These are phyloP conservation scores for Myxozyma vanderwaltii DNA, from an alignment of 805 yeast genomes.

Conservation along the genomic window DNA sequence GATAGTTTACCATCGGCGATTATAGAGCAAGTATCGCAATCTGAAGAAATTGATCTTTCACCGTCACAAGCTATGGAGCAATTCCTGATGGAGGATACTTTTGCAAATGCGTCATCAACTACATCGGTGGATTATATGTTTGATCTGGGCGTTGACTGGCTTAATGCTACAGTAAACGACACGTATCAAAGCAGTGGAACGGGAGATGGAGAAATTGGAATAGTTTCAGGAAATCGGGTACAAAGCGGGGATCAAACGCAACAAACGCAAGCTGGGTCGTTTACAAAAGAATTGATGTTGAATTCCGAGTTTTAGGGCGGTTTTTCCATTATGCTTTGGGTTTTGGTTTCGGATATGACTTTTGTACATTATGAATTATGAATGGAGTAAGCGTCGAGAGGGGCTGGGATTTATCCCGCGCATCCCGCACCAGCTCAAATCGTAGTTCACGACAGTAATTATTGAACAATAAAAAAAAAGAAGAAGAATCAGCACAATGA, in stretches of 20 bases:
- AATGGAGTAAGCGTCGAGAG: not conserved
- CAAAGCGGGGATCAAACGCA: too few species aligned
- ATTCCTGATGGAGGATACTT: conserved; percentile 30
- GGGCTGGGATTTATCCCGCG: too few species aligned
- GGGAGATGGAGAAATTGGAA: not conserved
- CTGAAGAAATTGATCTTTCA: conserved; percentile 10
- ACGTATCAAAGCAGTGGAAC: not conserved
- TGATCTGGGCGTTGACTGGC: conserved; percentile 29
- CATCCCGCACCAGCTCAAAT: too few species aligned
- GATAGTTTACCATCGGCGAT: not conserved
- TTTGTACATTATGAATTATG: not conserved
- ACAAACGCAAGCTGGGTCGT: too few species aligned
- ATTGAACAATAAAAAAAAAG: too few species aligned
- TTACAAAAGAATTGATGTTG: conserved; percentile 22
- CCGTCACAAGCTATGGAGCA: conserved; percentile 34
- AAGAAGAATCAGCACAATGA: too few species aligned
- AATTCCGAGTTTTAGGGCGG: conserved; percentile 29
- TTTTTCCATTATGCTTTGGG: too few species aligned
- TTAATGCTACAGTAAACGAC: conserved; percentile 15
- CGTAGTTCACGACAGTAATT: too few species aligned
- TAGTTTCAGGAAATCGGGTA: too few species aligned
- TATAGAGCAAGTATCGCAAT: too few species aligned
- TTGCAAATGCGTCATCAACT: conserved; percentile 1
- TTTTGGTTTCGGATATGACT: not conserved
- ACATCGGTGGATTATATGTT: conserved; percentile 16